A percentile compares a stretch with the other conserved stretches of the same genome.
Conservation (phyloP, 2,329 filamentous ascomycete species). For the Phyllosticta paracitricarpa region DNA sequence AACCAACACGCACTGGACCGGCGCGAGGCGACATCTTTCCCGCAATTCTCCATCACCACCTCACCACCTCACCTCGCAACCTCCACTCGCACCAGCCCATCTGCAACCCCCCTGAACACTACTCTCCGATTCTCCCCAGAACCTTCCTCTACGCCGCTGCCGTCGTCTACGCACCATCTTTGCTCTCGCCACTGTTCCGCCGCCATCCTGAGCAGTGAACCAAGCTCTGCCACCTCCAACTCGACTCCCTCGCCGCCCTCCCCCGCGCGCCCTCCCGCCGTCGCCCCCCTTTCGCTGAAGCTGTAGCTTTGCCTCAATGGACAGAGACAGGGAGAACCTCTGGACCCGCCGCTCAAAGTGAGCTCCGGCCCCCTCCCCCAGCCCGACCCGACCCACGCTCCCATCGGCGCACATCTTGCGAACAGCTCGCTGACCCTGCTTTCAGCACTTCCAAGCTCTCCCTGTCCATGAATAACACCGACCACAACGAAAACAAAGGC, state of each 20-base stretch:
- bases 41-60: conserved; percentile 8
- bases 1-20: conserved; percentile 6
- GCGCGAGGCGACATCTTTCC: conserved; percentile 11
- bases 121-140: background rate
- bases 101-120: background rate
- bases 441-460: conserved; percentile 79
- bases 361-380: conserved; percentile 22
- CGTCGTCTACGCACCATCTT: background rate
- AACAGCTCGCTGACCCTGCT: conserved; percentile 7
- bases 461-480: conserved; percentile 61
- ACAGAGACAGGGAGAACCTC: conserved; percentile 37
- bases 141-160: background rate
- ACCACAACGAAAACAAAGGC: conserved; percentile 39
- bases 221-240: background rate
- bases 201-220: background rate
- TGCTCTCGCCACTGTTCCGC: background rate
- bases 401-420: conserved; percentile 9
- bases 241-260: background rate
- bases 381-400: conserved; percentile 1
- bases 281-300: background rate
- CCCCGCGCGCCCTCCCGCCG: background rate
- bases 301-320: conserved; percentile 23
- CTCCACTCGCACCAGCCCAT: background rate
- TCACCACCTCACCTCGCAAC: background rate
- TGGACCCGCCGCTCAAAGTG: conserved; percentile 82